A percentile compares a stretch with the other conserved stretches of the same genome.
These are phyloP conservation scores for Kwoniella pini DNA, from an alignment of 768 basidiomycete species.

Conservation along the genomic window DNA sequence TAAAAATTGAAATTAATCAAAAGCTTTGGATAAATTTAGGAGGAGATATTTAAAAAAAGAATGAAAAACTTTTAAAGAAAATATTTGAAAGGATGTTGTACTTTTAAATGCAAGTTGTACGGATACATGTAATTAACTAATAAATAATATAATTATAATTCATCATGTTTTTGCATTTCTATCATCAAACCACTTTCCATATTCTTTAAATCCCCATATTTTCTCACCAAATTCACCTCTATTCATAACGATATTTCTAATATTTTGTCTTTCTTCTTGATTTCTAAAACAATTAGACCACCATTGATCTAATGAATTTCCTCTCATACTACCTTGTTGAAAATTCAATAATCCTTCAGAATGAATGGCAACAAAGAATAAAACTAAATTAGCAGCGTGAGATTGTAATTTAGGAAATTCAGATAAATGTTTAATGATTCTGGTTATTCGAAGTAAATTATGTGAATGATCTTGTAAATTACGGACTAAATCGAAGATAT, in stretches of 20 bases:
- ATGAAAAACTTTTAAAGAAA: no score
- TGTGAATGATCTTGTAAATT: constrained; percentile 44
- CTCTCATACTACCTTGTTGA: constrained; percentile 24
- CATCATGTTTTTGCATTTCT: no score
- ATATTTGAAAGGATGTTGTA: no score
- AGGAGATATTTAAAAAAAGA: background rate
- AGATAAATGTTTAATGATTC: constrained; percentile 48
- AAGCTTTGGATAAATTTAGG: constrained; percentile 11
- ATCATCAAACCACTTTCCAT: constrained; percentile 27
- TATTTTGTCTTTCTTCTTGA: constrained; percentile 27
- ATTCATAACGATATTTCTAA: constrained; percentile 24
- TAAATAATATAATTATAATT: no score
- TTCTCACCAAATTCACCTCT: constrained; percentile 30
- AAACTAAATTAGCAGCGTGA: constrained; percentile 37
- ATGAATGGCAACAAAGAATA: constrained; percentile 38
- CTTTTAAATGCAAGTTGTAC: no score
- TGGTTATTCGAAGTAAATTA: constrained; percentile 50
- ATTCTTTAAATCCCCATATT: constrained; percentile 35
- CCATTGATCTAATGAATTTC: constrained; percentile 42
- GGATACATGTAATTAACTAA: no score
- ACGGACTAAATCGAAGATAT: constrained; percentile 28
- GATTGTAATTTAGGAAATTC: constrained; percentile 37
- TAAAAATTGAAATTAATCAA: constrained; percentile 11
- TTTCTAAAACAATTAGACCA: constrained; percentile 42
- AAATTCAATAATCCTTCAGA: constrained; percentile 34